Percentiles rank a stretch among this genome's conserved stretches.
Conservation (phyloP, 257 asterid genomes). For the Craterostigma plantagineum region DNA sequence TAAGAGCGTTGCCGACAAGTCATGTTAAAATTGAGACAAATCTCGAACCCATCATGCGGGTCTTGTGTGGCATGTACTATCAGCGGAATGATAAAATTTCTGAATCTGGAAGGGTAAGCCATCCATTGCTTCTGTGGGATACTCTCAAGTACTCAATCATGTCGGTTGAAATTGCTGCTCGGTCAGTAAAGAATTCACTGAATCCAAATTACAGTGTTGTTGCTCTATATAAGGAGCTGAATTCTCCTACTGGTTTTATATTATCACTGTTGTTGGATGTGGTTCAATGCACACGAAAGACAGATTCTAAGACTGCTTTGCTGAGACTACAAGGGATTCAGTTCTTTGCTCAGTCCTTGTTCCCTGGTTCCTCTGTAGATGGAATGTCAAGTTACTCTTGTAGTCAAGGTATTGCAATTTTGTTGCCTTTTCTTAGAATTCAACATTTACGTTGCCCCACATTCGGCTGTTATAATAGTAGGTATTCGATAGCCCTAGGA, state of each 20-base stretch:
- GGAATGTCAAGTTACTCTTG: constrained; percentile 12
- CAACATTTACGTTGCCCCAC: no score
- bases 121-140: constrained; percentile 70
- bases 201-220: constrained; percentile 46
- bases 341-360: constrained; percentile 56
- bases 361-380: constrained; percentile 20
- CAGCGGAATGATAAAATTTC: constrained; percentile 48
- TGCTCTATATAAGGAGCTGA: constrained; percentile 53
- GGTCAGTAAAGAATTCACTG: constrained; percentile 47
- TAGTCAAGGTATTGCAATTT: constrained; percentile 31
- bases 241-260: constrained; percentile 71
- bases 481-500: no score
- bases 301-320: constrained; percentile 28
- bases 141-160: constrained; percentile 71
- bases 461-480: no score
- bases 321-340: constrained; percentile 58
- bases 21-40: constrained; percentile 22
- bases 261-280: constrained; percentile 57
- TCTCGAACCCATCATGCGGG: constrained; percentile 42
- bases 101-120: constrained; percentile 52
- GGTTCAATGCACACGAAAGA: constrained; percentile 33
- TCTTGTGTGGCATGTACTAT: constrained; percentile 56
- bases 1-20: constrained; percentile 35
- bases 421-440: no score
- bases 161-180: constrained; percentile 76